Base-by-base conservation (phyloP, 2,329 filamentous ascomycete genomes). In the Fusarium tjaetaba region DNA sequence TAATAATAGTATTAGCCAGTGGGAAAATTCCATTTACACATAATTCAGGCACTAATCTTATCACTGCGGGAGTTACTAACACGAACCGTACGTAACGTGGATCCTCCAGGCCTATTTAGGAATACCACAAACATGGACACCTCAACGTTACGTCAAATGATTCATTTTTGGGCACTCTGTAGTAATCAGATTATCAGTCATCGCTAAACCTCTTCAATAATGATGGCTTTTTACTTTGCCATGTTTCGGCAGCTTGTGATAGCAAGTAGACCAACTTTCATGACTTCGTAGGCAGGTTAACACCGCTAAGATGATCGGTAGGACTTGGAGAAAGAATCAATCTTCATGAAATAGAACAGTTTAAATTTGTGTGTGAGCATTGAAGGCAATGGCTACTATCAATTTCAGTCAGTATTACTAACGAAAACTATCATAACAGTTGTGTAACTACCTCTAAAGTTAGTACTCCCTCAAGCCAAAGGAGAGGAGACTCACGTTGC, bases 71-170 rank as follows among this genome's bases (percentile, higher is more conserved):
- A 24, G 26, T 73, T 13, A 74, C 55, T 73, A 73, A 73, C 43
- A 46, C 22, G 28, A 61, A 30, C 6, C n/a, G 53, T 71, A 73
- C 57, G 70, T 72, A 70, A 73, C 14, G 45, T 7, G 4, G 7
- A 22, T 3, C 18, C 0, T 5, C 65, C 59, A 57, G 20, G 42
- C 45, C 70, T 41, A 22, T 28, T 66, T 32, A 15, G 43, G 70
- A 43, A 18, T 18, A 43, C 24, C 15, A 46, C n/a, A 28, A 36
- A 34, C 18, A 9, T 22, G 7, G 13, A 5, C 18, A 24, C 13
- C 13, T 26, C 39, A 18, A 41, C 14, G 32, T 43, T 51, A 34
- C 48, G 60, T 59, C 60, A 59, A 39, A 1, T 15, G 11, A 16
- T 14, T 26, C 3, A 13, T 5, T 8, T 38, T 26, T n/a, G 7